Evolutionary conservation across 805 yeast genomes (phyloP).

Genomic region (Metschnikowia santaceciliae): DNA sequence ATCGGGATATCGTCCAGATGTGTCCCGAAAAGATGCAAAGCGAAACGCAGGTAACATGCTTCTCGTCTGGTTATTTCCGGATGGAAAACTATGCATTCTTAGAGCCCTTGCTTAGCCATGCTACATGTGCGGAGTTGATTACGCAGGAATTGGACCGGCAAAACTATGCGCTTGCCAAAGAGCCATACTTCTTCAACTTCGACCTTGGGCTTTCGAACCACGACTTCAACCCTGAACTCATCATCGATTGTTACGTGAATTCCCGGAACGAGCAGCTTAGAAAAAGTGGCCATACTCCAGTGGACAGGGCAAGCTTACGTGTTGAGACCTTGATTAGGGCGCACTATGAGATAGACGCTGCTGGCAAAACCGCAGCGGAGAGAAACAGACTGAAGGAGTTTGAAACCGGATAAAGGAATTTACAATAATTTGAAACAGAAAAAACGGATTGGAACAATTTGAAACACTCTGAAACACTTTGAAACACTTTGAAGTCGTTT

Average conservation of each 20-base stretch:
- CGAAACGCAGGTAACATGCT: slow-evolving; percentile 11
- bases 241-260: slow-evolving; percentile 9
- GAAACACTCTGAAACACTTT: no score
- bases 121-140: slow-evolving; percentile 12
- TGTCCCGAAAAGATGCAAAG: slow-evolving; percentile 15
- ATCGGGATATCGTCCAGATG: slow-evolving; percentile 18
- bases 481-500: no score
- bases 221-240: slow-evolving; percentile 25
- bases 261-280: slow-evolving; percentile 1
- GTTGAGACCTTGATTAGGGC: slow-evolving; percentile 6
- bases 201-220: slow-evolving; percentile 23
- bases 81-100: slow-evolving; percentile 19
- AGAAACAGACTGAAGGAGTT: no score
- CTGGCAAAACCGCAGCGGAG: not conserved
- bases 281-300: slow-evolving; percentile 3
- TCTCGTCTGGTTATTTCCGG: slow-evolving; percentile 8
- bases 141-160: slow-evolving; percentile 13
- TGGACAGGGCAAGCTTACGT: slow-evolving; percentile 5
- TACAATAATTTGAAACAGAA: no score
- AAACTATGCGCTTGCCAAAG: slow-evolving; percentile 13
- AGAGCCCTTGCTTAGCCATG: slow-evolving; percentile 15
- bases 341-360: not conserved
- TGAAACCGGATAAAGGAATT: no score
- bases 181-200: slow-evolving; percentile 19
- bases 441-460: no score